Percentiles rank a stretch among this genome's conserved stretches.
phyloP scores from a whole-genome alignment of 495 filamentous ascomycete genomes.

The Talaromyces borbonicus region DNA sequence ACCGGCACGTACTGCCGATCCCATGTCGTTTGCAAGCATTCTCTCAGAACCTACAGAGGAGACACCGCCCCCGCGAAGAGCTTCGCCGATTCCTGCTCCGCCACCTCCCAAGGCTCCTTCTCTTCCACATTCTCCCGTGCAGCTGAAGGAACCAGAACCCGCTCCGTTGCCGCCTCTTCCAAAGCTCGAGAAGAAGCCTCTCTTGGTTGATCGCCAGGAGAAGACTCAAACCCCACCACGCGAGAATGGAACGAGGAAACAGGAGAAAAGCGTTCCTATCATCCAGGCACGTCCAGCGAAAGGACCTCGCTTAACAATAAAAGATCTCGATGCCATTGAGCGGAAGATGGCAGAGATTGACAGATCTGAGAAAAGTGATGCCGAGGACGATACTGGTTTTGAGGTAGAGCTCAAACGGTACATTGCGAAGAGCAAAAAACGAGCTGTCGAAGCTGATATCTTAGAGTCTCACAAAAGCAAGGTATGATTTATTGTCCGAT shows the following conservation, averaged over 20 bases:
- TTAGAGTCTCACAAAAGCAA: conserved; percentile 50
- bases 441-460: conserved; percentile 47
- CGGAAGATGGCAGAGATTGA: conserved; percentile 58
- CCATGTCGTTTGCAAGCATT: conserved; percentile 89
- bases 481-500: conserved; percentile 18
- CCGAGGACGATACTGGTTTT: conserved; percentile 51
- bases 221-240: too few relatives aligned
- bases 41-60: conserved; percentile 61
- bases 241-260: too few relatives aligned
- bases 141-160: conserved; percentile 18
- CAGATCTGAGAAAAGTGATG: conserved; percentile 51
- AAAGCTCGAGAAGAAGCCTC: conserved; percentile 23
- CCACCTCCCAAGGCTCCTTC: conserved; percentile 18
- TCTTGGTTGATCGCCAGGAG: too few relatives aligned
- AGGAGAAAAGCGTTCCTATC: conserved; percentile 17
- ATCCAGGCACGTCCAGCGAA: conserved; percentile 19
- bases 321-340: conserved; percentile 60
- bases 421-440: conserved; percentile 44
- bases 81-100: conserved; percentile 25
- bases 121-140: conserved; percentile 13
- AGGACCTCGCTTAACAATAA: conserved; percentile 42
- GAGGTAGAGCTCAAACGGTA: conserved; percentile 48
- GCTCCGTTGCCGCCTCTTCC: conserved; percentile 17
- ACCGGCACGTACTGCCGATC: conserved; percentile 58
- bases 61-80: conserved; percentile 37